Conservation (phyloP, 192 early-diverging fungal genomes). For the Coemansia guatemalensis region DNA sequence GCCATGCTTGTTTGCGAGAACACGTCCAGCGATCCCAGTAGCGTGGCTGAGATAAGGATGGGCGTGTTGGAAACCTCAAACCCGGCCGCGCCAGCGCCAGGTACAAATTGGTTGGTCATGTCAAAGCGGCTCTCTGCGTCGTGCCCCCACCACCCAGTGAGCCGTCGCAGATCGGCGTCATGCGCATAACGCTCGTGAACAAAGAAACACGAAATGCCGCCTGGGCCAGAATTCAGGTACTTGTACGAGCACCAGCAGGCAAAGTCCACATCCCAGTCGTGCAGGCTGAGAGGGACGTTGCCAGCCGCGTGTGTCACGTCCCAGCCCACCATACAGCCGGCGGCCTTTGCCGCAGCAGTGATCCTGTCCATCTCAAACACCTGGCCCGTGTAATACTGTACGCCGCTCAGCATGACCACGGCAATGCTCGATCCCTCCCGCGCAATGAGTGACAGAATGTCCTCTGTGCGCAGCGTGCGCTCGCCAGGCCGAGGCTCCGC, state of each 20-base stretch:
- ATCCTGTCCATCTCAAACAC: slow-evolving; percentile 85
- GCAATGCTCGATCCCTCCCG: slow-evolving; percentile 76
- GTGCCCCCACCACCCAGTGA: slow-evolving; percentile 95
- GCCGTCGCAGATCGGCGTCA: slow-evolving; percentile 58
- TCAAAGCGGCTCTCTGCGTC: slow-evolving; percentile 80
- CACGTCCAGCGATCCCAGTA: slow-evolving; percentile 78
- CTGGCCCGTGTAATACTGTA: slow-evolving; percentile 96
- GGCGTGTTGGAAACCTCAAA: slow-evolving; percentile 90
- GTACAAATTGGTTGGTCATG: slow-evolving; percentile 82
- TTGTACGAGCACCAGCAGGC: slow-evolving; percentile 99
- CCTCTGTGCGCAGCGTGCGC: slow-evolving; percentile 66
- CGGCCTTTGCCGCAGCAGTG: slow-evolving; percentile 73
- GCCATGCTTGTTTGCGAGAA: slow-evolving; percentile 73
- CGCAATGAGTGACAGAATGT: slow-evolving; percentile 76
- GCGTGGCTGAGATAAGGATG: slow-evolving; percentile 68
- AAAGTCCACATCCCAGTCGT: slow-evolving; percentile 98
- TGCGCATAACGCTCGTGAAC: slow-evolving; percentile 82
- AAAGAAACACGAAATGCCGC: slow-evolving; percentile 89
- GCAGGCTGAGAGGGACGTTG: slow-evolving; percentile 83
- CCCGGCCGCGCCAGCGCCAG: slow-evolving; percentile 76
- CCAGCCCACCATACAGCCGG: slow-evolving; percentile 89
- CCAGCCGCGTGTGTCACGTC: slow-evolving; percentile 96
- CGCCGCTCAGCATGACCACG: slow-evolving; percentile 82
- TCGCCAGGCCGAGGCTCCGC: slow-evolving; percentile 75
- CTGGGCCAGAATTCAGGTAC: slow-evolving; percentile 97